phyloP scores from a whole-genome alignment of 1,284 basidiomycete species.

The Cerioporus squamosus region DNA sequence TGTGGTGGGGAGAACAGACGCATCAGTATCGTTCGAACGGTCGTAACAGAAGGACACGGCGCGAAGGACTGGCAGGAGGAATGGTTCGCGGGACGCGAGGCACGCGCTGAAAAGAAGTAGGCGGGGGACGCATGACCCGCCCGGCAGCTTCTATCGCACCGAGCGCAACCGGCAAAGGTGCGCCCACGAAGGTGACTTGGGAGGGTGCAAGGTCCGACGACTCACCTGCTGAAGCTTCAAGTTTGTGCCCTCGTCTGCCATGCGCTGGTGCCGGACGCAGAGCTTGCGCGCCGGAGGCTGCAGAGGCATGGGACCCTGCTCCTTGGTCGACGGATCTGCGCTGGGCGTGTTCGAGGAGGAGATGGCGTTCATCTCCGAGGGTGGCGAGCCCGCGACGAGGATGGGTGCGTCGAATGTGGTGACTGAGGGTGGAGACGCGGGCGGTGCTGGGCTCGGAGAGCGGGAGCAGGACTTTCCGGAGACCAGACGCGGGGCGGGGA shows the following conservation, averaged over 20 bases:
- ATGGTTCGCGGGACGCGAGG: neutral
- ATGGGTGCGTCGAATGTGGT: slow-evolving; percentile 38
- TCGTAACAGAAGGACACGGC: neutral
- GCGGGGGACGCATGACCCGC: neutral
- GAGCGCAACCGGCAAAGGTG: neutral
- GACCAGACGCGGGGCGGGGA: slow-evolving; percentile 65
- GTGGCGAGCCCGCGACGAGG: slow-evolving; percentile 17
- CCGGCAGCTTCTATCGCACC: neutral
- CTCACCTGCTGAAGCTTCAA: slow-evolving; percentile 91
- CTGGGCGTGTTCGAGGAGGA: neutral
- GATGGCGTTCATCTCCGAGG: neutral
- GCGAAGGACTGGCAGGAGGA: neutral
- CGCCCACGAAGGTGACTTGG: neutral
- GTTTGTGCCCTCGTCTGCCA: slow-evolving; percentile 97
- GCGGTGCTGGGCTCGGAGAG: slow-evolving; percentile 30
- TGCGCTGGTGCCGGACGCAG: slow-evolving; percentile 92
- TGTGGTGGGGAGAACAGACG: slow-evolving; percentile 36
- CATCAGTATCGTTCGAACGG: neutral
- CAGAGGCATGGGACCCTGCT: slow-evolving; percentile 20
- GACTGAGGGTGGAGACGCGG: slow-evolving; percentile 28
- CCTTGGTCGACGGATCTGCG: neutral
- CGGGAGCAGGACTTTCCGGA: slow-evolving; percentile 30
- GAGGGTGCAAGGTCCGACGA: neutral
- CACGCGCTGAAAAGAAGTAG: neutral
- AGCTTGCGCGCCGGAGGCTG: slow-evolving; percentile 69